These are phyloP conservation scores for Bipolaris bicolor DNA, from an alignment of 2,329 filamentous ascomycete species.

Conservation along the genomic window DNA sequence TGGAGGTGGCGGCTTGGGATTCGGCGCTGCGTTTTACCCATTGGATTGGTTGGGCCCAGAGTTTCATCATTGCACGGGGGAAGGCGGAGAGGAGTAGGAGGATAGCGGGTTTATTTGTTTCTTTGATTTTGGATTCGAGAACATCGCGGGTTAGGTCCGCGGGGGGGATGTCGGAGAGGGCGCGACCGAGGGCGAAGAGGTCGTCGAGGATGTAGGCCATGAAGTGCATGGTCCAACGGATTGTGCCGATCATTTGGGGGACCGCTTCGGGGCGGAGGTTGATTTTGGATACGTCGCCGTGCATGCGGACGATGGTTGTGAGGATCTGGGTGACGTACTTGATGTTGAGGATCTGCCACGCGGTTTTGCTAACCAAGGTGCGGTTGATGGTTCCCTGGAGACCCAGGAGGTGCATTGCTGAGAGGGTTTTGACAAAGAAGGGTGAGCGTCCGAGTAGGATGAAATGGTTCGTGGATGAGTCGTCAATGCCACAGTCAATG, in stretches of 20 bases:
- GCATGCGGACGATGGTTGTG: slow-evolving; percentile 59
- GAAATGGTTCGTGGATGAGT: slow-evolving; percentile 59
- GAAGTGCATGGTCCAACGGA: slow-evolving; percentile 77
- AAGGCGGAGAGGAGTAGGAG: slow-evolving; percentile 44
- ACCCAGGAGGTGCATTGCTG: slow-evolving; percentile 79
- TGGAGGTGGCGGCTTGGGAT: slow-evolving; percentile 40
- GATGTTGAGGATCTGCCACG: slow-evolving; percentile 76
- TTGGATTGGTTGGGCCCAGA: slow-evolving; percentile 40
- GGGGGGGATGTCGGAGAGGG: slow-evolving; percentile 25
- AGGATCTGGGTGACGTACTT: slow-evolving; percentile 70
- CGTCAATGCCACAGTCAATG: slow-evolving; percentile 82
- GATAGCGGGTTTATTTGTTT: slow-evolving; percentile 45
- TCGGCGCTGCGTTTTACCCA: slow-evolving; percentile 41
- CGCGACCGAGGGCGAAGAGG: slow-evolving; percentile 46
- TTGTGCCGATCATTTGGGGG: slow-evolving; percentile 65
- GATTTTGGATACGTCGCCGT: slow-evolving; percentile 58
- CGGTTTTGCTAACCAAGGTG: slow-evolving; percentile 72
- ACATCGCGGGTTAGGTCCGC: slow-evolving; percentile 47
- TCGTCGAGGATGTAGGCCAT: slow-evolving; percentile 63
- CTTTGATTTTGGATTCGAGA: slow-evolving; percentile 34
- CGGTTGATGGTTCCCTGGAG: slow-evolving; percentile 52
- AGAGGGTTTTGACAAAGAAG: slow-evolving; percentile 77
- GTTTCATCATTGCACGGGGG: slow-evolving; percentile 47
- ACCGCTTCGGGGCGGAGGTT: slow-evolving; percentile 41
- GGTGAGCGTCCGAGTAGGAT: slow-evolving; percentile 58